Evolutionary conservation across 1,139 yeast species (phyloP), one percentile per base, ranked within the genome.

Genomic region (Nadsonia commutata): DNA sequence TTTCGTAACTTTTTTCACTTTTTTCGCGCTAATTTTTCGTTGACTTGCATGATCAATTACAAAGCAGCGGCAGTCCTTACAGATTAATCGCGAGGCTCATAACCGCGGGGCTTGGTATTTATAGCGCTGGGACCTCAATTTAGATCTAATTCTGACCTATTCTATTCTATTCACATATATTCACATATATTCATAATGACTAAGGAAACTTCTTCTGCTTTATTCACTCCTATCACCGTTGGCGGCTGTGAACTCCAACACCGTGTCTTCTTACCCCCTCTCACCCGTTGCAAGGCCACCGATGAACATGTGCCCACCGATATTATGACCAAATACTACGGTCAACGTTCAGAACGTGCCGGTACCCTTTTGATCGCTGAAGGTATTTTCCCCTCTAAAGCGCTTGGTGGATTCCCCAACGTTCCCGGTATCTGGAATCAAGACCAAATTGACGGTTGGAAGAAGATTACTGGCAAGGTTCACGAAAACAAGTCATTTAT

Each of bases 351-450:
- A 3, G 38, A 31, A 3, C n/a, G 16, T 31, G 8, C 17, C 17
- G 42, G 42, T 20, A 40, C 42, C 8, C 31, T 40, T 31, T 18
- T 40, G 7, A 20, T 40, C 16, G 22, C 42, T 1, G 42, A 40
- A 7, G 42, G 38, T 2, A 40, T 38, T 11, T 33, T 40, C 38
- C 18, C 23, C 3, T 31, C 42, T 13, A 21, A 31, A 6, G 36
- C 22, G 3, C 21, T 31, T 1, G 60, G 63, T 27, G 67, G 71
- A 13, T 67, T 65, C 51, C 60, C 58, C 38, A 56, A 62, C 44
- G 68, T 62, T 18, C 79, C 81, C 23, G 78, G 80, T 42, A 64
- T 76, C 39, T 72, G 66, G 64, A 64, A 60, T 33, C 60, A 63
- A 3, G 64, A 59, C 19, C 79, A 73, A 48, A 56, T 65, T 13